phyloP scores from a whole-genome alignment of 129 eudicot genomes.

The Saussurea involucrata region DNA sequence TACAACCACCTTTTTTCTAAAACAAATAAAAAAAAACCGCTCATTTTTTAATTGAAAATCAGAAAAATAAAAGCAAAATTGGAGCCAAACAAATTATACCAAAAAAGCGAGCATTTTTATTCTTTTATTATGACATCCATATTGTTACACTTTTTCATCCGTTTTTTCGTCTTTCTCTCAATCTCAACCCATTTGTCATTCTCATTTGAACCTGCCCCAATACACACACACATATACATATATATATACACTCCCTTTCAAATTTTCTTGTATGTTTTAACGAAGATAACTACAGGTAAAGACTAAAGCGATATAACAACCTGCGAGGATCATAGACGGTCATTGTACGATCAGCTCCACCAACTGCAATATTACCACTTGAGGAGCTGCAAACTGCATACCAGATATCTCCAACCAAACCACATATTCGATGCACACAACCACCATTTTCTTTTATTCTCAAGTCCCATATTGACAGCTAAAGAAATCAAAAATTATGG shows the following conservation, averaged over 20 bases:
- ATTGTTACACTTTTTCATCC: background rate
- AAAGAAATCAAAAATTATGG: background rate
- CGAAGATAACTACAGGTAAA: background rate
- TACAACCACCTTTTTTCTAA: background rate
- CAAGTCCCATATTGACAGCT: slow-evolving; percentile 77
- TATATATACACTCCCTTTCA: background rate
- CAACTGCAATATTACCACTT: slow-evolving; percentile 69
- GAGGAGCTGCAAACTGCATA: slow-evolving; percentile 68
- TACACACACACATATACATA: too few relatives aligned
- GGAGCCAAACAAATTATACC: background rate
- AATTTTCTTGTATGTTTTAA: background rate
- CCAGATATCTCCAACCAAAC: slow-evolving; percentile 67
- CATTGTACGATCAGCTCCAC: slow-evolving; percentile 83
- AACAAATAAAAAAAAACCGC: background rate
- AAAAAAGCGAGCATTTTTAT: background rate
- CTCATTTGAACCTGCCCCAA: background rate
- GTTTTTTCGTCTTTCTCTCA: background rate
- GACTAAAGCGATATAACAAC: slow-evolving; percentile 21
- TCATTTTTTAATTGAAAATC: background rate
- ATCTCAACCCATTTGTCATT: background rate
- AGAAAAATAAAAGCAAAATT: background rate
- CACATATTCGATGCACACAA: slow-evolving; percentile 68
- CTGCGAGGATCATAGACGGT: slow-evolving; percentile 88
- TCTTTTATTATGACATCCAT: background rate
- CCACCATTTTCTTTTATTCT: slow-evolving; percentile 80